Evolutionary conservation across 2,329 filamentous ascomycete species (phyloP).

Genomic region (Ophiosphaerella korrae): DNA sequence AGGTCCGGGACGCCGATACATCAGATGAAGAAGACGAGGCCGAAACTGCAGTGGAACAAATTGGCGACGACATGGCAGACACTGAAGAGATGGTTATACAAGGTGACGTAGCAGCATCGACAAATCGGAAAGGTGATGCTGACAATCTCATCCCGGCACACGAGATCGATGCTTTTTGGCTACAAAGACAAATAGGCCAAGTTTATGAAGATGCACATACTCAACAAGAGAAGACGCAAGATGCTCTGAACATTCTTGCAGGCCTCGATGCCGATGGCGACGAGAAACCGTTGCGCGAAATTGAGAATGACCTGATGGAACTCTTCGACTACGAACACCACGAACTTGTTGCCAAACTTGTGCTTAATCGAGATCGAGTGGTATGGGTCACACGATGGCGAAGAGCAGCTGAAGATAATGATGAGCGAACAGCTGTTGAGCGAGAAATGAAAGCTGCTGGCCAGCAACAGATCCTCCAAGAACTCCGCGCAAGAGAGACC

Average conservation of each 20-base stretch:
- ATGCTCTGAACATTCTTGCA: constrained; percentile 81
- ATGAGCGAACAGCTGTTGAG: constrained; percentile 76
- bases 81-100: constrained; percentile 86
- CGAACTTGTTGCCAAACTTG: constrained; percentile 87
- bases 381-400: constrained; percentile 93
- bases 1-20: constrained; percentile 82
- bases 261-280: constrained; percentile 77
- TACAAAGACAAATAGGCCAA: constrained; percentile 87
- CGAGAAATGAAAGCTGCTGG: constrained; percentile 91
- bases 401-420: constrained; percentile 76
- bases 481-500: constrained; percentile 76
- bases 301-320: constrained; percentile 98
- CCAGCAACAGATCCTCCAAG: constrained; percentile 82
- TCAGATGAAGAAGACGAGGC: constrained; percentile 77
- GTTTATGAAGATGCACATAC: constrained; percentile 90
- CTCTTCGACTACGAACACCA: constrained; percentile 97
- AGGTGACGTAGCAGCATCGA: constrained; percentile 58
- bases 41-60: constrained; percentile 64
- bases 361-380: constrained; percentile 90
- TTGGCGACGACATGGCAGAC: constrained; percentile 58
- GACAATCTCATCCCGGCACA: constrained; percentile 74
- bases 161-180: constrained; percentile 96
- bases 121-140: constrained; percentile 48
- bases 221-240: constrained; percentile 88
- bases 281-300: constrained; percentile 84